Evolutionary conservation across 768 basidiomycete species (phyloP).

Genomic region (Pleurotus tuoliensis): DNA sequence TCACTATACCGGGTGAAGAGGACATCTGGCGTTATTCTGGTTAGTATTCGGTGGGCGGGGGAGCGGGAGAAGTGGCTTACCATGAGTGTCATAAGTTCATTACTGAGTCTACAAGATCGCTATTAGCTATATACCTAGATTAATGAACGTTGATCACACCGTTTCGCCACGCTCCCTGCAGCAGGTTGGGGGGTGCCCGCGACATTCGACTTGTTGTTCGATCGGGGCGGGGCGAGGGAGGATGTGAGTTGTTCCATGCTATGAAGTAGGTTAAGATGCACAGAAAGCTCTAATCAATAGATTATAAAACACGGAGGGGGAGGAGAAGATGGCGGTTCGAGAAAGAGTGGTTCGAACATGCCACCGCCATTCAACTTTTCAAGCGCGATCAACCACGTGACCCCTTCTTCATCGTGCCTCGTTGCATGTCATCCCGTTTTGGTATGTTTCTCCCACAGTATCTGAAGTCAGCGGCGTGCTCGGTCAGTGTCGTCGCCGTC

Average conservation of each 20-base stretch:
- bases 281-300: neutral
- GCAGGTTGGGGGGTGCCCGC: slow-evolving; percentile 50
- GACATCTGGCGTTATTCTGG: slow-evolving; percentile 57
- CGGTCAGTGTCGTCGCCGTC: too few relatives aligned
- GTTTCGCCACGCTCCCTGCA: slow-evolving; percentile 80
- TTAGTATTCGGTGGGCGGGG: neutral
- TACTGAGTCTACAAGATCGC: slow-evolving; percentile 53
- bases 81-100: slow-evolving; percentile 88
- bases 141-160: slow-evolving; percentile 36
- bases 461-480: too few relatives aligned
- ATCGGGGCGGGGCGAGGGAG: slow-evolving; percentile 57
- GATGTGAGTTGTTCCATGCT: slow-evolving; percentile 71
- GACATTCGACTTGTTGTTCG: slow-evolving; percentile 53
- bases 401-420: neutral
- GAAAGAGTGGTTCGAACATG: neutral
- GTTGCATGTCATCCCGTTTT: too few relatives aligned
- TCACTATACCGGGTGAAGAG: slow-evolving; percentile 81
- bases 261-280: neutral
- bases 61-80: slow-evolving; percentile 35
- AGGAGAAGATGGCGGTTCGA: neutral
- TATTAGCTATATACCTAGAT: neutral
- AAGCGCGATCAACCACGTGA: slow-evolving; percentile 6
- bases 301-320: neutral
- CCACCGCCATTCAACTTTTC: slow-evolving; percentile 2
- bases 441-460: too few relatives aligned